Evolutionary conservation across 768 basidiomycete genomes (phyloP), one percentile per base, ranked within the genome.

Genomic region (Antrodiella citrinella): DNA sequence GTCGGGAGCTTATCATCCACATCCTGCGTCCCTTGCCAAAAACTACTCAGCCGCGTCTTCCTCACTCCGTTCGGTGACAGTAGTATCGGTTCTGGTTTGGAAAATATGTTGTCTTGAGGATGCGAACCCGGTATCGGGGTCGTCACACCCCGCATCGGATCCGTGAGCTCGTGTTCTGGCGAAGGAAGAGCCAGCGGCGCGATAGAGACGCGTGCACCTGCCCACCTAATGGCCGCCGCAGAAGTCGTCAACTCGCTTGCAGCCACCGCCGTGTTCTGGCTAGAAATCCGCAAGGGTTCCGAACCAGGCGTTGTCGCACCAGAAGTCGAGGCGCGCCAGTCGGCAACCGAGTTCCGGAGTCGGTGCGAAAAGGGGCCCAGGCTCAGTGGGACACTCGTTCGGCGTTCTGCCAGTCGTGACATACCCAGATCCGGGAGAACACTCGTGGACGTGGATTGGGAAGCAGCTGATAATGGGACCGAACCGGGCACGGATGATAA

Each of bases 141-240:
- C 7, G 76, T 82, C 19, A 84, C 75, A 26, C 81, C 80, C 30
- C 87, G 81, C 81, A 96, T 83, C 0, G 93, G 93, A 66, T 96
- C 93, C 9, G 84, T 84, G 21, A 95, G 76, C 61, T 96, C 93
- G 57, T 87, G 83, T 61, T 97, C 93, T 0, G 93, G 93, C 10
- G 86, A 90, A 2, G 93, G 92, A 0, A 94, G 74, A 0, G 89
- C 83, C 21, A 97, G 73, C 0, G 93, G 93, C 0, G 90, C 84
- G 49, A 97, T 81, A 57, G 89, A 81, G 9, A 91, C 82, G 20
- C 85, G 75, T 9, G 86, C 79, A 2, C 83, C 89, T n/a, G 91
- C 91, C 77, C 82, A 83, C 30, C 90, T 85, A 69, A 93, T 81
- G 1, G 90, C 82, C 0, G 91, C 90, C 0, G 87, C 89, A 2